These are phyloP conservation scores for Magnusiomyces paraingens DNA, from an alignment of 1,139 yeast genomes.

Conservation along the genomic window DNA sequence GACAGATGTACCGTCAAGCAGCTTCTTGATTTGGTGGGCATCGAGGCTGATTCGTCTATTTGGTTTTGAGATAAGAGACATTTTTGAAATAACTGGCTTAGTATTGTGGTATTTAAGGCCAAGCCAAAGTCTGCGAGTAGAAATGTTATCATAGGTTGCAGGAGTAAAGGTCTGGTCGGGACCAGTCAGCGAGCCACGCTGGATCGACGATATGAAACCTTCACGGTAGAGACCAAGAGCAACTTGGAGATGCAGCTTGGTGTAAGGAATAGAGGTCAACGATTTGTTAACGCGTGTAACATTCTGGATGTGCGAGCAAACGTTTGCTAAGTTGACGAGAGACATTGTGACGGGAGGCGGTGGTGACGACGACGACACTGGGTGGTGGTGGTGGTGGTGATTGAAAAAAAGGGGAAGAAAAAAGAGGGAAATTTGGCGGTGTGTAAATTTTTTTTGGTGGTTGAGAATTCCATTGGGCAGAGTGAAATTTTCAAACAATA, in stretches of 20 bases:
- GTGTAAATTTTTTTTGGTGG: neutral
- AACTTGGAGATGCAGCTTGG: constrained; percentile 74
- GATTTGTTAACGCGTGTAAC: constrained; percentile 71
- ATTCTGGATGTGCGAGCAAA: constrained; percentile 86
- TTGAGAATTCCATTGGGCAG: neutral
- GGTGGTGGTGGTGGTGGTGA: constrained; percentile 2
- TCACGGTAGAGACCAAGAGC: constrained; percentile 82
- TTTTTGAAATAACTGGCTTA: constrained; percentile 64
- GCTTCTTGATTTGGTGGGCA: constrained; percentile 56
- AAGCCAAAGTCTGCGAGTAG: constrained; percentile 86
- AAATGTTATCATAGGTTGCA: constrained; percentile 79
- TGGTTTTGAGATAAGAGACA: constrained; percentile 78
- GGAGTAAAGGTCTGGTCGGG: constrained; percentile 74
- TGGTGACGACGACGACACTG: neutral
- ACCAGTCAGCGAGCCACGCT: constrained; percentile 82
- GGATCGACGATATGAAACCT: constrained; percentile 81
- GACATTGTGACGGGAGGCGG: constrained; percentile 48
- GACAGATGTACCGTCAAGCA: constrained; percentile 71
- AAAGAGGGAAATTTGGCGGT: too few species aligned
- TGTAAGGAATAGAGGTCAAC: constrained; percentile 76
- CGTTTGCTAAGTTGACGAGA: constrained; percentile 72
- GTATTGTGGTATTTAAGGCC: constrained; percentile 83
- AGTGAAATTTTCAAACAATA: too few species aligned
- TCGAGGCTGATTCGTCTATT: constrained; percentile 65
- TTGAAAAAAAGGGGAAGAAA: neutral